Percentiles rank a stretch among this genome's conserved stretches.
Evolutionary conservation across 306 rosid species (phyloP).

Genomic region (Comarum palustre): DNA sequence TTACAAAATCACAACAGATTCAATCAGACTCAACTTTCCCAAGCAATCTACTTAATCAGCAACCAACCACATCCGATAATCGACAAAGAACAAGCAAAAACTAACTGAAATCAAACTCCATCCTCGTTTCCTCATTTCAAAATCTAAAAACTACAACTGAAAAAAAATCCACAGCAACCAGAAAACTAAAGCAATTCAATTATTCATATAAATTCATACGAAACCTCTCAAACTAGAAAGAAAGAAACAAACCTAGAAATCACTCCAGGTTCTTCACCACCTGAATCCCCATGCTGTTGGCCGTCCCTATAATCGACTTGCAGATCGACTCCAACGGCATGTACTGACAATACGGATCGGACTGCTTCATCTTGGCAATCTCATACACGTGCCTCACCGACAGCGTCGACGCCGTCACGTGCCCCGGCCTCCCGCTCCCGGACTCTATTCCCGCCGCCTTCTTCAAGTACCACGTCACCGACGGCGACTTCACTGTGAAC

Average conservation of each 20-base stretch:
- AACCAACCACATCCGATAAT: neutral
- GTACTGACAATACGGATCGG: conserved; percentile 66
- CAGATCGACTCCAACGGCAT: conserved; percentile 72
- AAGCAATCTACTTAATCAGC: neutral
- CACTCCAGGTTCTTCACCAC: conserved; percentile 69
- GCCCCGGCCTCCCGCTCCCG: conserved; percentile 72
- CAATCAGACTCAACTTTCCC: neutral
- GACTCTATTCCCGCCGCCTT: conserved; percentile 72
- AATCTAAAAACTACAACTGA: neutral
- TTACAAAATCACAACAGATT: neutral
- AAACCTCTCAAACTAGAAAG: neutral
- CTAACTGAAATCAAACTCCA: neutral
- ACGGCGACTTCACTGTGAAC: conserved; percentile 69
- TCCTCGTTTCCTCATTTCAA: conserved; percentile 3
- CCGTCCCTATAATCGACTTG: conserved; percentile 75
- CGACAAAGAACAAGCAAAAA: neutral
- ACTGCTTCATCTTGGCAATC: conserved; percentile 79
- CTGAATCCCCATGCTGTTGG: conserved; percentile 73
- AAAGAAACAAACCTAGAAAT: conserved; percentile 14
- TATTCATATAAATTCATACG: neutral
- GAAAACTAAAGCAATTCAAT: neutral
- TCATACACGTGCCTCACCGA: conserved; percentile 70
- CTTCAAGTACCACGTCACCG: conserved; percentile 76
- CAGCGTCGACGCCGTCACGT: conserved; percentile 56
- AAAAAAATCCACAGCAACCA: neutral